Conservation (phyloP, 768 basidiomycete genomes). For the Polyporus arcularius region DNA sequence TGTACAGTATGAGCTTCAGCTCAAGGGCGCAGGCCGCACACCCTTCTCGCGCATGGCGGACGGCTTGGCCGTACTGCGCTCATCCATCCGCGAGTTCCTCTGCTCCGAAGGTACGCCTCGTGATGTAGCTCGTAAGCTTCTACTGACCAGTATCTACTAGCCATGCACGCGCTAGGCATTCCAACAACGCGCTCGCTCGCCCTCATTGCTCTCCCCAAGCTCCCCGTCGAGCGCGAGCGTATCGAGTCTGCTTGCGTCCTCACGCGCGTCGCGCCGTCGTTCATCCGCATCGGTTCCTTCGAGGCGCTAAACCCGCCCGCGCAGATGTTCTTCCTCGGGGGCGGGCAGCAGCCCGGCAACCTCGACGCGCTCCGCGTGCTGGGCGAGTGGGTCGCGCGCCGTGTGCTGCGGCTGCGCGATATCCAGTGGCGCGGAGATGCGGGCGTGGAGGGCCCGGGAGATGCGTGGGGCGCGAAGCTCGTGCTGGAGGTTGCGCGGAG, state of each 20-base stretch:
- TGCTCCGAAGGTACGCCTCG: conserved; percentile 76
- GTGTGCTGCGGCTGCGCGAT: conserved; percentile 53
- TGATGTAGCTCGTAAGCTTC: too few relatives aligned
- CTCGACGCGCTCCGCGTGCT: conserved; percentile 74
- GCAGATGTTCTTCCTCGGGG: conserved; percentile 68
- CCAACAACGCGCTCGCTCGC: conserved; percentile 89
- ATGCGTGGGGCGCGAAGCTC: conserved; percentile 71
- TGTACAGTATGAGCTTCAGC: conserved; percentile 78
- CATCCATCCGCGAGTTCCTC: conserved; percentile 91
- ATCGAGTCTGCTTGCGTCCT: conserved; percentile 72
- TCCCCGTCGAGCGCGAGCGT: conserved; percentile 77
- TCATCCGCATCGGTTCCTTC: conserved; percentile 90
- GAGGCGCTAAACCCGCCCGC: conserved; percentile 78
- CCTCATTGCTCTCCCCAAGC: conserved; percentile 69
- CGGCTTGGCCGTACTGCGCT: conserved; percentile 93
- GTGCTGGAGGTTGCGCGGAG: conserved; percentile 78
- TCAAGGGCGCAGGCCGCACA: conserved; percentile 93
- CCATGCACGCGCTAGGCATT: conserved; percentile 78
- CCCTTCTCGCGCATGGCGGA: conserved; percentile 93
- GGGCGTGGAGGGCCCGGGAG: conserved; percentile 38
- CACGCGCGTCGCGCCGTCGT: conserved; percentile 84
- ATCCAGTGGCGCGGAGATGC: conserved; percentile 37
- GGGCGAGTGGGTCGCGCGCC: conserved; percentile 69
- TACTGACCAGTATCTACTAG: too few relatives aligned
- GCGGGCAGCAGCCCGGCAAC: conserved; percentile 74